Base-by-base conservation (phyloP, 768 basidiomycete genomes). In the Amanita rubescens region DNA sequence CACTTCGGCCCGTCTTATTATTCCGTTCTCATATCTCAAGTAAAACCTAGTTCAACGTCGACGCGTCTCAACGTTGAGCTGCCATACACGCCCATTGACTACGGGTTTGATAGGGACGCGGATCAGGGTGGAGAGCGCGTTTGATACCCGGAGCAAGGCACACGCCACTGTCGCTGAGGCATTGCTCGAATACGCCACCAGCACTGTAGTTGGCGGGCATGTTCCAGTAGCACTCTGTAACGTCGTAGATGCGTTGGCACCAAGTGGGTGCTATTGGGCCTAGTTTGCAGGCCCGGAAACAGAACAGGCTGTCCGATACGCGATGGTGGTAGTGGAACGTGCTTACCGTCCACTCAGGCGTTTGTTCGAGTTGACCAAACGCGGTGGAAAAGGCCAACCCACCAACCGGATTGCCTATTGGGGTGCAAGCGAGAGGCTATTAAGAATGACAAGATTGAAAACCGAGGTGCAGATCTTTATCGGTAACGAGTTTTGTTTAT, bases 271-370 rank as follows among this genome's bases (percentile, higher is more conserved):
- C 79, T 19, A 65, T 68, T 5, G 71, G 68, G 0, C 70, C 71
- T 22, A 78, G 76, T 52, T 79, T 80, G 66, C 85, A 88, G 14
- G 78, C 84, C 42, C 86, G 80, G 71, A 88, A 78, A 70, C 87
- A 90, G 69, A 87, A 90, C 57, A 78, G 66, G 43, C 71, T 62
- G 57, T 70, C 71, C 4, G 78, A 74, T 52, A 89, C 35, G 12
- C 22, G 35, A 38, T 17, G 20, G 19, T 14, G 32, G 24, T 12
- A 34, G 14, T 19, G 15, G n/a, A n/a, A n/a, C n/a, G 34, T 30
- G 27, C 67, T 59, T 64, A 84, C 81, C 44, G 84, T 87, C 90
- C 90, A 91, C 63, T 90, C 82, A 59, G 80, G 75, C 37, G 87
- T 71, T 61, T 88, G 76, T 58, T 77, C 57, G 3, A 79, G 57